phyloP scores from a whole-genome alignment of 1,284 basidiomycete genomes.

The Tetrapyrgos nigripes region DNA sequence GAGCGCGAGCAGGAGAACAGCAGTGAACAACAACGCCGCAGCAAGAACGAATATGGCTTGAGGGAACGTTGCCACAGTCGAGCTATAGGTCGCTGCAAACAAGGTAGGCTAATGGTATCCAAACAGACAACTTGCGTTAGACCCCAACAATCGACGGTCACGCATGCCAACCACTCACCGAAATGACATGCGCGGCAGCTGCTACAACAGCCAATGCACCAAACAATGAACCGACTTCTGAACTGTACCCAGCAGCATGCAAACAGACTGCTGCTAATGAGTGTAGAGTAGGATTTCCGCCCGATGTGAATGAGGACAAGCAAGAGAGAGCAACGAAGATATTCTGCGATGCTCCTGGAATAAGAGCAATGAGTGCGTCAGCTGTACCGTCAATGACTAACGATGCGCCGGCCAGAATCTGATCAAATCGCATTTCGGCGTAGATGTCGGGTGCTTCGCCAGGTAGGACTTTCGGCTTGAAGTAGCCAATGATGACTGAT shows the following conservation, averaged over 20 bases:
- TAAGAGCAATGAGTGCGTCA: slow-evolving; percentile 47
- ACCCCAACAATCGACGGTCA: background rate
- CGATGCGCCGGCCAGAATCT: slow-evolving; percentile 48
- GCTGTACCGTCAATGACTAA: slow-evolving; percentile 50
- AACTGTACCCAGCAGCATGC: slow-evolving; percentile 49
- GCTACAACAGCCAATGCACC: slow-evolving; percentile 56
- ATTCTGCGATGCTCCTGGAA: slow-evolving; percentile 40
- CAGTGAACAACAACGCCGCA: slow-evolving; percentile 43
- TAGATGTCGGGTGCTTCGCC: slow-evolving; percentile 37
- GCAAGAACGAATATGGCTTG: slow-evolving; percentile 56
- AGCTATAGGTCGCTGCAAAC: slow-evolving; percentile 52
- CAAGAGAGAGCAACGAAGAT: slow-evolving; percentile 45
- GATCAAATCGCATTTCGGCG: slow-evolving; percentile 50
- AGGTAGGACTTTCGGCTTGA: slow-evolving; percentile 46
- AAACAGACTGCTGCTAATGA: slow-evolving; percentile 53
- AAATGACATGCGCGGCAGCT: slow-evolving; percentile 54
- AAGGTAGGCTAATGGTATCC: slow-evolving; percentile 46
- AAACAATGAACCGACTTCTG: slow-evolving; percentile 54
- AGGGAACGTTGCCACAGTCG: slow-evolving; percentile 52
- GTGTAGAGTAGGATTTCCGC: slow-evolving; percentile 53
- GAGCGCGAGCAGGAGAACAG: slow-evolving; percentile 27
- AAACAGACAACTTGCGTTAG: slow-evolving; percentile 8
- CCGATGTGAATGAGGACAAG: slow-evolving; percentile 50
- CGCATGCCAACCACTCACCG: slow-evolving; percentile 36
- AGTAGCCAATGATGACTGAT: slow-evolving; percentile 47